Evolutionary conservation across 176 grass and related monocot species (phyloP).

Genomic region (Typha latifolia): DNA sequence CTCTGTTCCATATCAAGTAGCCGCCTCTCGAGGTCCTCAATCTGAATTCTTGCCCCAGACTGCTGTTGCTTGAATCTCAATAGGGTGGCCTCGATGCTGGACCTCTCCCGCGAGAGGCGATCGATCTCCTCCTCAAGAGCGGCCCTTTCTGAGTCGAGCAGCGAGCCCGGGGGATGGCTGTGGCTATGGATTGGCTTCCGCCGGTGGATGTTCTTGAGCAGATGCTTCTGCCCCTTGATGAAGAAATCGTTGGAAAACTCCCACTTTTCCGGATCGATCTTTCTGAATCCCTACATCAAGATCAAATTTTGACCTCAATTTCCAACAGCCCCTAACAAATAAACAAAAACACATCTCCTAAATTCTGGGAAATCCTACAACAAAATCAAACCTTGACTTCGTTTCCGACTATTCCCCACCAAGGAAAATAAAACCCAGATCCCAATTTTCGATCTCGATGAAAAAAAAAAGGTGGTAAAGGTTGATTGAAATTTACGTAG

Average conservation of each 20-base stretch:
- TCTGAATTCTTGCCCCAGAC: constrained; percentile 50
- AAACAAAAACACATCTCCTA: neutral
- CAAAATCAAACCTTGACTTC: constrained; percentile 1
- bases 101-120: constrained; percentile 51
- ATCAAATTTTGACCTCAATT: neutral
- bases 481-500: constrained; percentile 38
- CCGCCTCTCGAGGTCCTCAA: constrained; percentile 62
- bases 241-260: constrained; percentile 89
- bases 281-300: constrained; percentile 72
- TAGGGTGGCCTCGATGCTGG: constrained; percentile 43
- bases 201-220: constrained; percentile 81
- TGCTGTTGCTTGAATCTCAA: constrained; percentile 65
- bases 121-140: constrained; percentile 93
- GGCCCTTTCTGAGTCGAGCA: constrained; percentile 48
- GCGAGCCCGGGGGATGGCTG: constrained; percentile 41
- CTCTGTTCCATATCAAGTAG: constrained; percentile 71
- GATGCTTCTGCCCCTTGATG: constrained; percentile 75
- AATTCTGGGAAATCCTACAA: neutral
- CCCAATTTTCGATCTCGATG: neutral
- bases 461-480: neutral
- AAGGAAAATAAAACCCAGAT: neutral
- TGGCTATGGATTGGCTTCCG: constrained; percentile 98
- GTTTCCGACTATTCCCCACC: no score
- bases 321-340: neutral
- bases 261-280: constrained; percentile 90